A percentile compares a stretch with the other conserved stretches of the same genome.
These are phyloP conservation scores for Stachybotrys echinatus DNA, from an alignment of 2,329 filamentous ascomycete genomes.

Conservation along the genomic window DNA sequence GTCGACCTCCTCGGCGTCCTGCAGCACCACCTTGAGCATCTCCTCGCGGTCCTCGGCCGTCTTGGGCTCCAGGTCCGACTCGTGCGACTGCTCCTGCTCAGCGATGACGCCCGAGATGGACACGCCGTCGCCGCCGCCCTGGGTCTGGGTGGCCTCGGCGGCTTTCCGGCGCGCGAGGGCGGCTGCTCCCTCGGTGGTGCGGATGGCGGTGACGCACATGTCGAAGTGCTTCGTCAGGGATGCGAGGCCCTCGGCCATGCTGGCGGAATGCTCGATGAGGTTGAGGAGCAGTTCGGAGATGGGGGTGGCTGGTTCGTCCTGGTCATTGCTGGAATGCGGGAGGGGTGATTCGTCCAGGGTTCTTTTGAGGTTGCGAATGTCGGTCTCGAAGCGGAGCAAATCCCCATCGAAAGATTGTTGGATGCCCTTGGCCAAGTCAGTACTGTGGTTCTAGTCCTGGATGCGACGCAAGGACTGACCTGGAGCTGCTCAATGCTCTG, in stretches of 20 bases:
- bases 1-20: slow-evolving; percentile 64
- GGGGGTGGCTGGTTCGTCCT: slow-evolving; percentile 23
- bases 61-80: slow-evolving; percentile 59
- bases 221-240: slow-evolving; percentile 87
- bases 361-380: slow-evolving; percentile 61
- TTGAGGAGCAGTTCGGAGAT: slow-evolving; percentile 52
- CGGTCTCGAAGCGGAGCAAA: slow-evolving; percentile 67
- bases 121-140: slow-evolving; percentile 37
- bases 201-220: slow-evolving; percentile 84
- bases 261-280: slow-evolving; percentile 69
- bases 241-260: slow-evolving; percentile 75
- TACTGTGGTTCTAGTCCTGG: not conserved
- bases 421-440: slow-evolving; percentile 37
- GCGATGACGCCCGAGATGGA: slow-evolving; percentile 64
- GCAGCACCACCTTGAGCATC: slow-evolving; percentile 74
- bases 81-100: slow-evolving; percentile 50
- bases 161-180: slow-evolving; percentile 64
- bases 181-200: slow-evolving; percentile 78
- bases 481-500: slow-evolving; percentile 66
- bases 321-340: slow-evolving; percentile 23
- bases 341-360: slow-evolving; percentile 40
- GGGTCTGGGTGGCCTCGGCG: slow-evolving; percentile 54
- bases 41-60: slow-evolving; percentile 71
- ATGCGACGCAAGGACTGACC: slow-evolving; percentile 29
- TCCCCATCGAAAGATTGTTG: slow-evolving; percentile 73